These are phyloP conservation scores for Penicillium waksmanii DNA, from an alignment of 495 filamentous ascomycete species.

Conservation along the genomic window DNA sequence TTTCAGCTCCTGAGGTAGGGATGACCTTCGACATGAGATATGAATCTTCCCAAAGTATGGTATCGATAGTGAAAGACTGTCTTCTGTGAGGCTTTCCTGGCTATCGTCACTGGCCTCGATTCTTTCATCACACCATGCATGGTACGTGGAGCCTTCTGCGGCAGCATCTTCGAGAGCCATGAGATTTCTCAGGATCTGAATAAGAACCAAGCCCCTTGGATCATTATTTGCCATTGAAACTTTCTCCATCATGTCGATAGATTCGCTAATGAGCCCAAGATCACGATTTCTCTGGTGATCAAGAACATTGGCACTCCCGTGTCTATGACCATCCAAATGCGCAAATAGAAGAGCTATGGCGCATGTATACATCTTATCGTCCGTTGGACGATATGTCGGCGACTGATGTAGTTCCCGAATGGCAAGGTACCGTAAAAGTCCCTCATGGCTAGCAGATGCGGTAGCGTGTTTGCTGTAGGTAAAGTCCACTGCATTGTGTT, in stretches of 20 bases:
- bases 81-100: not conserved
- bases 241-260: conserved; percentile 44
- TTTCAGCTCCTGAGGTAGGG: no score
- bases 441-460: conserved; percentile 47
- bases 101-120: not conserved
- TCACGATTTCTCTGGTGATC: conserved; percentile 38
- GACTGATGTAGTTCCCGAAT: conserved; percentile 40
- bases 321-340: conserved; percentile 40
- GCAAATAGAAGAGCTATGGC: conserved; percentile 49
- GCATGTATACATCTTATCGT: conserved; percentile 54
- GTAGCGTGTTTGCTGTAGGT: conserved; percentile 50
- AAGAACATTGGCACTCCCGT: conserved; percentile 27
- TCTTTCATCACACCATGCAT: not conserved
- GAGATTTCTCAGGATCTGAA: conserved; percentile 7
- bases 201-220: conserved; percentile 16
- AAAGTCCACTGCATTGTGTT: conserved; percentile 30
- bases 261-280: conserved; percentile 25
- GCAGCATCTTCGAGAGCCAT: conserved; percentile 19
- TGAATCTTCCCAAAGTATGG: conserved; percentile 45
- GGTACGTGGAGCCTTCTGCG: conserved; percentile 13
- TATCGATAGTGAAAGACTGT: conserved; percentile 26
- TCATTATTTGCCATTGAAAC: conserved; percentile 36
- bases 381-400: conserved; percentile 50
- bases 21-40: conserved; percentile 26
- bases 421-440: conserved; percentile 42